phyloP scores from a whole-genome alignment of 169 alveolate genomes.

The Plasmodium berghei region DNA sequence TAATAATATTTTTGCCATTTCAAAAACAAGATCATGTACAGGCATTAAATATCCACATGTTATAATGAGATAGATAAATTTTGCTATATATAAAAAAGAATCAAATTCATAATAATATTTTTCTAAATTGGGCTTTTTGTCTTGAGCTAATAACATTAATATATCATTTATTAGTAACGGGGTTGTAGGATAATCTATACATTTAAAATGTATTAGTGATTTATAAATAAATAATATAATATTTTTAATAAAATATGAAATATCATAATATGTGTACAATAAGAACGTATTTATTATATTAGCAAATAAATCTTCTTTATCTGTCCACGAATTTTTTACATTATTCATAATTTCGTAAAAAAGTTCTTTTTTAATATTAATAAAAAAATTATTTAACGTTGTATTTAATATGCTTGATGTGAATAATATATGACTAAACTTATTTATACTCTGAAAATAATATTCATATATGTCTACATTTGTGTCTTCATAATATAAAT shows the following conservation, averaged over 20 bases:
- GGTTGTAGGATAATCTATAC: constrained; percentile 47
- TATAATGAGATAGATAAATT: constrained; percentile 33
- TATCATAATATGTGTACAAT: constrained; percentile 23
- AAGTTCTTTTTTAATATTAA: constrained; percentile 48
- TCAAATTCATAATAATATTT: constrained; percentile 50
- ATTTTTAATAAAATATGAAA: constrained; percentile 33
- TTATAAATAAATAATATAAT: constrained; percentile 36
- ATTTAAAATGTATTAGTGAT: constrained; percentile 32
- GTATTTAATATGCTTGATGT: constrained; percentile 7
- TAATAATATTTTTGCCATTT: constrained; percentile 31
- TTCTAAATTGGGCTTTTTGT: neutral
- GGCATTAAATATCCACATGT: constrained; percentile 74
- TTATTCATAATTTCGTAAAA: constrained; percentile 59
- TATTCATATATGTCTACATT: neutral
- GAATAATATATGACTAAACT: constrained; percentile 13
- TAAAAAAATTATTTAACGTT: constrained; percentile 26
- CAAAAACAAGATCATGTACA: constrained; percentile 14
- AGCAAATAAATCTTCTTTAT: constrained; percentile 34
- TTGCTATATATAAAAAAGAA: constrained; percentile 30
- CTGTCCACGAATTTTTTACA: constrained; percentile 37
- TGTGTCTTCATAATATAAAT: neutral
- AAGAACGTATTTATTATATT: constrained; percentile 39
- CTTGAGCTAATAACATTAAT: neutral
- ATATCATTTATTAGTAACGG: constrained; percentile 29
- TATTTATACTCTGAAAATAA: constrained; percentile 21